Evolutionary conservation across 163 green algal species (phyloP).

Genomic region (Trebouxiophyceae sp.): DNA sequence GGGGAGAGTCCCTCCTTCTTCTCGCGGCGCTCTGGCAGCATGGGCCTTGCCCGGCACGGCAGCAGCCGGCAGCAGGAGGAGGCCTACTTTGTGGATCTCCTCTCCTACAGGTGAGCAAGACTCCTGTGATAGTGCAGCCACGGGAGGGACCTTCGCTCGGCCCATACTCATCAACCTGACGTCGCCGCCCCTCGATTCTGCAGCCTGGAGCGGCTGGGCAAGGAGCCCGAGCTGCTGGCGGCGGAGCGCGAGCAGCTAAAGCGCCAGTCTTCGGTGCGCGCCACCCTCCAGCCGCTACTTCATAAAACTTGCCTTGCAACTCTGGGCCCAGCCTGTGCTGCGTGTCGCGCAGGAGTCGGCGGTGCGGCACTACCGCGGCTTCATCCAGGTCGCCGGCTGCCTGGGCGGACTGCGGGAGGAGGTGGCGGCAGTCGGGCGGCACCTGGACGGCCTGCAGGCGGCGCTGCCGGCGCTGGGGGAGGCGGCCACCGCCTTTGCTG

Average conservation of each 20-base stretch:
- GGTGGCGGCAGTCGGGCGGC: conserved; percentile 22
- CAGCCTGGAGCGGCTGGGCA: conserved; percentile 60
- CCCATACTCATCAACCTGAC: too few relatives aligned
- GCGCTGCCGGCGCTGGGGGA: conserved; percentile 55
- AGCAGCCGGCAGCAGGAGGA: conserved; percentile 41
- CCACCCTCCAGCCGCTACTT: too few relatives aligned
- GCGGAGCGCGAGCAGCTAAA: conserved; percentile 60
- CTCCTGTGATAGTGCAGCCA: neutral
- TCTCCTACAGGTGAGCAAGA: conserved; percentile 51
- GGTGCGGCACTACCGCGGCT: conserved; percentile 44
- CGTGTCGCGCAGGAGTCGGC: conserved; percentile 18
- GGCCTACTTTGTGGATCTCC: conserved; percentile 72
- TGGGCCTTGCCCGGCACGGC: too few relatives aligned
- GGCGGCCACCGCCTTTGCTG: conserved; percentile 49
- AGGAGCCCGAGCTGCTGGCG: conserved; percentile 73
- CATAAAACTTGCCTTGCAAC: neutral
- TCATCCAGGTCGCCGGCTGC: conserved; percentile 56
- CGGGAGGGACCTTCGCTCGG: neutral
- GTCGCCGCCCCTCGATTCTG: neutral
- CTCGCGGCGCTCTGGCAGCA: too few relatives aligned
- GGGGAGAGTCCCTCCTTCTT: too few relatives aligned
- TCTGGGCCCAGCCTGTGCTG: neutral
- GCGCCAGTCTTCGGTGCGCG: conserved; percentile 31
- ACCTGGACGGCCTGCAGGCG: conserved; percentile 23
- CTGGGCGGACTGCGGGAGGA: conserved; percentile 46